These are phyloP conservation scores for Stagonosporopsis chrysanthemi DNA, from an alignment of 2,329 filamentous ascomycete species.

Conservation along the genomic window DNA sequence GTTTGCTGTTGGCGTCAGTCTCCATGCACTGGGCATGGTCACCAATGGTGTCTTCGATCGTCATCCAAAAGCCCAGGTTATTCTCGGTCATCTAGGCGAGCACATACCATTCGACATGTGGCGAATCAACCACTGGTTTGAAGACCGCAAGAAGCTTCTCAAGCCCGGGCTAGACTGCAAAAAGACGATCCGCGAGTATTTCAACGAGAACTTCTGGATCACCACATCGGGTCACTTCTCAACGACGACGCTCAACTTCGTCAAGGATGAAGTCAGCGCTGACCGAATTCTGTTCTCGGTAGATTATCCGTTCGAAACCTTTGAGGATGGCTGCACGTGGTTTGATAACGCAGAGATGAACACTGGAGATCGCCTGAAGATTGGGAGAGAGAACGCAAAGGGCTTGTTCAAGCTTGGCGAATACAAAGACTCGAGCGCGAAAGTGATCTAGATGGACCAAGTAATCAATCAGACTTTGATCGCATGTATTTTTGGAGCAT, in stretches of 20 bases:
- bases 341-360: slow-evolving; percentile 53
- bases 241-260: slow-evolving; percentile 60
- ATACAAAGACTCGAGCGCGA: slow-evolving; percentile 33
- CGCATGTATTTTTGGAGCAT: too few species aligned
- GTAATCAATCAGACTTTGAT: neutral
- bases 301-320: slow-evolving; percentile 60
- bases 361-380: slow-evolving; percentile 48
- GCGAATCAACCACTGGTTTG: slow-evolving; percentile 55
- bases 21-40: slow-evolving; percentile 63
- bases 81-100: slow-evolving; percentile 59
- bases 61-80: slow-evolving; percentile 56
- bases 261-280: slow-evolving; percentile 57
- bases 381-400: slow-evolving; percentile 58
- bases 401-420: slow-evolving; percentile 46
- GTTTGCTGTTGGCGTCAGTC: slow-evolving; percentile 59
- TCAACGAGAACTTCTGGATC: slow-evolving; percentile 63
- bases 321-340: slow-evolving; percentile 52
- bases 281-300: slow-evolving; percentile 62
- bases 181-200: slow-evolving; percentile 60
- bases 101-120: slow-evolving; percentile 61
- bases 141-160: slow-evolving; percentile 56
- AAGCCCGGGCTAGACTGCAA: slow-evolving; percentile 52
- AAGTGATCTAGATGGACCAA: slow-evolving; percentile 18
- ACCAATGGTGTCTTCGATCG: slow-evolving; percentile 61
- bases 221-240: slow-evolving; percentile 66